phyloP scores from a whole-genome alignment of 2,329 filamentous ascomycete genomes.

The Magnaporthales sp. region DNA sequence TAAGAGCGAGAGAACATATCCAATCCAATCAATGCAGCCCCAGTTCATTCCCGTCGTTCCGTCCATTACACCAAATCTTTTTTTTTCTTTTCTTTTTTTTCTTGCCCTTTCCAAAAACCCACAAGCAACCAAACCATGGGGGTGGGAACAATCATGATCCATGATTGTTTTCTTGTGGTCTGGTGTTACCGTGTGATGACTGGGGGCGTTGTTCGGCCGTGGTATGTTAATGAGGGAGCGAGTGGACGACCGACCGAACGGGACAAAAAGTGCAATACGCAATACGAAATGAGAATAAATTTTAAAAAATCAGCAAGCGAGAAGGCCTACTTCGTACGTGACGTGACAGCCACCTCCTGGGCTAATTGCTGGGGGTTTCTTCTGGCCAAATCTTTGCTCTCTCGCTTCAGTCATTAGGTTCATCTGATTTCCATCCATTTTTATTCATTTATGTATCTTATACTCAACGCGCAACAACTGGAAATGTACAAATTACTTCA shows the following conservation, averaged over 20 bases:
- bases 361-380: no score
- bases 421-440: no score
- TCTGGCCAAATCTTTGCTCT: neutral
- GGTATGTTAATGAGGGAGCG: no score
- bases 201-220: neutral
- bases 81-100: no score
- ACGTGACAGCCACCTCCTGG: neutral
- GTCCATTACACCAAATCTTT: no score
- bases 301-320: neutral
- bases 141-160: neutral
- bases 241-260: neutral
- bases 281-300: neutral
- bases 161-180: neutral
- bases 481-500: neutral
- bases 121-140: neutral
- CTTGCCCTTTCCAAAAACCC: no score
- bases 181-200: neutral
- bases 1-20: neutral
- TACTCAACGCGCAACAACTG: no score
- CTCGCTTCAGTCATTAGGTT: neutral
- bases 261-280: neutral
- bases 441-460: no score
- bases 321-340: no score
- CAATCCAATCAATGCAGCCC: neutral
- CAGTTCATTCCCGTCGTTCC: neutral